phyloP scores from a whole-genome alignment of 805 yeast genomes.

The Monosporozyma servazzii region DNA sequence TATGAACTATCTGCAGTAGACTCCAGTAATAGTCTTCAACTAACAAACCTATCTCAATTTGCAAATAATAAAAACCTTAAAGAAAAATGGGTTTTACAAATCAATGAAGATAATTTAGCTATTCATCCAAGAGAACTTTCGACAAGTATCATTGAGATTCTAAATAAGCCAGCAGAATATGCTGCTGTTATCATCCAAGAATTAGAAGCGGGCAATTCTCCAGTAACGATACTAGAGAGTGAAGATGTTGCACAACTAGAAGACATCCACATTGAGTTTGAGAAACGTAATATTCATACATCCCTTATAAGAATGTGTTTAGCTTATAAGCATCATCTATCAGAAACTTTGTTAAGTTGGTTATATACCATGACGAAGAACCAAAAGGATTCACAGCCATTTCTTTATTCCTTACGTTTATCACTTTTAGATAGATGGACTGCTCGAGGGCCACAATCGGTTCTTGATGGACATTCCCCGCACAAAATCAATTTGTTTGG shows the following conservation, averaged over 20 bases:
- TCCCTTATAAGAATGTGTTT: slow-evolving; percentile 17
- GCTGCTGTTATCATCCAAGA: slow-evolving; percentile 15
- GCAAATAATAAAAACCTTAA: slow-evolving; percentile 8
- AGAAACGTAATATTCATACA: slow-evolving; percentile 15
- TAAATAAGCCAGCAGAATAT: slow-evolving; percentile 22
- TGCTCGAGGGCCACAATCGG: slow-evolving; percentile 6
- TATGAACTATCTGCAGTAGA: background rate
- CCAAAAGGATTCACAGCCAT: slow-evolving; percentile 4
- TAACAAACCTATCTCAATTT: slow-evolving; percentile 5
- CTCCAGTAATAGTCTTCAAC: slow-evolving; percentile 1
- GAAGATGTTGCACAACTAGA: slow-evolving; percentile 13
- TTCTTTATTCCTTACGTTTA: slow-evolving; percentile 14
- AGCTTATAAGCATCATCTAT: slow-evolving; percentile 17
- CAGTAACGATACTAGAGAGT: slow-evolving; percentile 18
- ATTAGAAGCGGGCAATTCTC: slow-evolving; percentile 13
- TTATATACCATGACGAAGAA: slow-evolving; percentile 11
- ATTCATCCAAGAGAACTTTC: slow-evolving; percentile 21
- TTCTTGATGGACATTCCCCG: background rate
- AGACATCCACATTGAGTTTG: slow-evolving; percentile 12
- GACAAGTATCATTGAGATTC: slow-evolving; percentile 14
- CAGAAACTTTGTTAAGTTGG: slow-evolving; percentile 22
- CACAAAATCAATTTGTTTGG: slow-evolving; percentile 23
- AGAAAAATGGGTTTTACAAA: slow-evolving; percentile 20
- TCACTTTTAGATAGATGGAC: slow-evolving; percentile 20
- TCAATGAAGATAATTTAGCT: slow-evolving; percentile 21